Percentiles rank a stretch among this genome's conserved stretches.
These are phyloP conservation scores for Castanea crenata DNA, from an alignment of 306 rosid genomes.

Conservation along the genomic window DNA sequence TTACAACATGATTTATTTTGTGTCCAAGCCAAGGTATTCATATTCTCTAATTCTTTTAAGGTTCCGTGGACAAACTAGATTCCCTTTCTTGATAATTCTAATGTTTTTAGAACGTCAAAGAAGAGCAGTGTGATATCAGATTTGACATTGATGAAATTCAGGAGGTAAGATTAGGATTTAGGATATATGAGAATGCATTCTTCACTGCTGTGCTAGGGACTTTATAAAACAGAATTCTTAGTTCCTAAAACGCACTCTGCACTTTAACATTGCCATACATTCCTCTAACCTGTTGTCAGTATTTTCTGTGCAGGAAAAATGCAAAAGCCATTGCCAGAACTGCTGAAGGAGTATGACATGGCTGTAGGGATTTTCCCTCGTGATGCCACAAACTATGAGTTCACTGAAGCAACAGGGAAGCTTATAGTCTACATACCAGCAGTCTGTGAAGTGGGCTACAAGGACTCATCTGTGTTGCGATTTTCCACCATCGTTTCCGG, in stretches of 20 bases:
- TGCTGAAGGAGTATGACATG: constrained; percentile 79
- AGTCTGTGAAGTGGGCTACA: constrained; percentile 79
- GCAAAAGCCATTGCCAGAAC: constrained; percentile 83
- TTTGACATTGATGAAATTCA: background rate
- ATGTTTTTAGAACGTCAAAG: background rate
- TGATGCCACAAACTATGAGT: constrained; percentile 91
- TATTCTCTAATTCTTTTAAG: too few relatives aligned
- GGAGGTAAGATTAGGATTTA: background rate
- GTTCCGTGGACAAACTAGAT: background rate
- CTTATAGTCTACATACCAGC: constrained; percentile 72
- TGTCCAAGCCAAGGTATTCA: too few relatives aligned
- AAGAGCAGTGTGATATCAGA: background rate
- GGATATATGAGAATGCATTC: background rate
- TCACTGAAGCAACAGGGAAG: constrained; percentile 75
- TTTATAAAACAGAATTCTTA: too few relatives aligned
- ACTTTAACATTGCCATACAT: background rate
- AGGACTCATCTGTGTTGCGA: constrained; percentile 81
- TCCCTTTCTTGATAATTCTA: background rate
- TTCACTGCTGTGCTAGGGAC: background rate
- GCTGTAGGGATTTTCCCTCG: constrained; percentile 87
- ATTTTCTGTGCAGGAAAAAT: constrained; percentile 60
- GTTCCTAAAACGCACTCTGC: background rate
- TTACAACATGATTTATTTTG: background rate
- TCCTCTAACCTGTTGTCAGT: background rate
- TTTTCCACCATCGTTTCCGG: constrained; percentile 69